A percentile compares a stretch with the other conserved stretches of the same genome.
These are phyloP conservation scores for Pseudotulostoma volvatum DNA, from an alignment of 495 filamentous ascomycete genomes.

Conservation along the genomic window DNA sequence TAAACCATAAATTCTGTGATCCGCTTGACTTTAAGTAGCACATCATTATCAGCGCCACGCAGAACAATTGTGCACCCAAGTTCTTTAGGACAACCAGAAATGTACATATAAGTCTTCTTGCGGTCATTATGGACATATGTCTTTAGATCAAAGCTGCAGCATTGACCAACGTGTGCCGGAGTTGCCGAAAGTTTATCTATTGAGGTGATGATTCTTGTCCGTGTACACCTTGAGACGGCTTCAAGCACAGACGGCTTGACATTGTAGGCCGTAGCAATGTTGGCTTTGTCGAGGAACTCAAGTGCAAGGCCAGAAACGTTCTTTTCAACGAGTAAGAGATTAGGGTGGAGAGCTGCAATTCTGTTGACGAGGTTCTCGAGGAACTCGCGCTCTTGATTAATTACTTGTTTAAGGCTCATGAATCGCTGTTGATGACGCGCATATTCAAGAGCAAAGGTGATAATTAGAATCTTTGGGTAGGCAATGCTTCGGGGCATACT, in stretches of 20 bases:
- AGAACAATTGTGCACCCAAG: slow-evolving; percentile 94
- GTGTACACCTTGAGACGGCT: slow-evolving; percentile 79
- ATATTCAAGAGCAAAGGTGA: slow-evolving; percentile 93
- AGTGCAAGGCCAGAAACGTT: slow-evolving; percentile 83
- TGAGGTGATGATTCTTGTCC: slow-evolving; percentile 83
- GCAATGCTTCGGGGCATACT: slow-evolving; percentile 80
- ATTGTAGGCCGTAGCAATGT: slow-evolving; percentile 85
- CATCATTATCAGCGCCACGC: slow-evolving; percentile 56
- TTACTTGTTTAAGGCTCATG: slow-evolving; percentile 95
- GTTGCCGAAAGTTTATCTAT: slow-evolving; percentile 83
- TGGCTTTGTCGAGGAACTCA: slow-evolving; percentile 69
- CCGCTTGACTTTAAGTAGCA: slow-evolving; percentile 65
- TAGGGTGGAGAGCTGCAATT: slow-evolving; percentile 72
- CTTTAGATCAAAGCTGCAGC: slow-evolving; percentile 81
- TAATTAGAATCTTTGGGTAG: slow-evolving; percentile 76
- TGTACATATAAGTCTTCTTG: slow-evolving; percentile 90
- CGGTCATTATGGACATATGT: slow-evolving; percentile 70
- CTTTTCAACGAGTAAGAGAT: slow-evolving; percentile 73
- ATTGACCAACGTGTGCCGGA: slow-evolving; percentile 61
- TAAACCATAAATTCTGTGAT: slow-evolving; percentile 99
- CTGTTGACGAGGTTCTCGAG: slow-evolving; percentile 81
- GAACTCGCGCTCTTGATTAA: slow-evolving; percentile 92
- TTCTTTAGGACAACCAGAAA: slow-evolving; percentile 83
- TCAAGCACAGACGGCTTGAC: slow-evolving; percentile 92
- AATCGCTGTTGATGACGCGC: slow-evolving; percentile 89